Evolutionary conservation across 768 basidiomycete genomes (phyloP).

Genomic region (Lactifluus piperatus): DNA sequence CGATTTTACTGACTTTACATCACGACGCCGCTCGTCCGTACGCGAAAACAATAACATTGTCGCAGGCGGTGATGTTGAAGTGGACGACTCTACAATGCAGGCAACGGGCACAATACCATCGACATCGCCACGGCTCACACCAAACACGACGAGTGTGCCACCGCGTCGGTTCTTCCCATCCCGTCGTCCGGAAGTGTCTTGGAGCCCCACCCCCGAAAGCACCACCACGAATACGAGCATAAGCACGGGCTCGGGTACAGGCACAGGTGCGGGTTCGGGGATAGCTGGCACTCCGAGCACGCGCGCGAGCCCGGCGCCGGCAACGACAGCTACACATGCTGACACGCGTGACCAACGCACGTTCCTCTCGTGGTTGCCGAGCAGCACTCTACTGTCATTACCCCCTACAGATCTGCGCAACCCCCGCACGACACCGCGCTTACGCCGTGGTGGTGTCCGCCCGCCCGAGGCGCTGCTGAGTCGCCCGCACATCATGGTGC

Average conservation of each 20-base stretch:
- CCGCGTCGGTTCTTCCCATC: constrained; percentile 15
- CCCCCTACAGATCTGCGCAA: constrained; percentile 3
- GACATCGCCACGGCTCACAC: neutral
- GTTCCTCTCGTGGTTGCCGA: constrained; percentile 13
- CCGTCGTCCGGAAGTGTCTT: constrained; percentile 17
- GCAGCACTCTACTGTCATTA: neutral
- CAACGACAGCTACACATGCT: neutral
- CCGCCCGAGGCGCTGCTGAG: constrained; percentile 54
- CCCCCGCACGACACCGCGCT: constrained; percentile 35
- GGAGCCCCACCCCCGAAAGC: constrained; percentile 4
- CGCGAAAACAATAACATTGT: constrained; percentile 25
- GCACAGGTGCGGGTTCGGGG: neutral
- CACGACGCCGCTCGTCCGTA: constrained; percentile 48
- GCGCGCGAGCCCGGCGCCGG: constrained; percentile 1
- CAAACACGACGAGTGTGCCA: constrained; percentile 10
- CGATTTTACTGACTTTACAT: constrained; percentile 68
- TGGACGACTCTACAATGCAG: constrained; percentile 6
- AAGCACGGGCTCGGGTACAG: neutral
- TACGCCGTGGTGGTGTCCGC: constrained; percentile 59
- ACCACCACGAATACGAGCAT: neutral
- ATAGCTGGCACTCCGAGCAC: neutral
- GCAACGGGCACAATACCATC: neutral
- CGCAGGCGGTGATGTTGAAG: constrained; percentile 9
- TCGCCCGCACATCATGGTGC: constrained; percentile 23
- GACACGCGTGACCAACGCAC: constrained; percentile 5